These are phyloP conservation scores for Westerdykella sp. DNA, from an alignment of 2,329 filamentous ascomycete genomes.

Conservation along the genomic window DNA sequence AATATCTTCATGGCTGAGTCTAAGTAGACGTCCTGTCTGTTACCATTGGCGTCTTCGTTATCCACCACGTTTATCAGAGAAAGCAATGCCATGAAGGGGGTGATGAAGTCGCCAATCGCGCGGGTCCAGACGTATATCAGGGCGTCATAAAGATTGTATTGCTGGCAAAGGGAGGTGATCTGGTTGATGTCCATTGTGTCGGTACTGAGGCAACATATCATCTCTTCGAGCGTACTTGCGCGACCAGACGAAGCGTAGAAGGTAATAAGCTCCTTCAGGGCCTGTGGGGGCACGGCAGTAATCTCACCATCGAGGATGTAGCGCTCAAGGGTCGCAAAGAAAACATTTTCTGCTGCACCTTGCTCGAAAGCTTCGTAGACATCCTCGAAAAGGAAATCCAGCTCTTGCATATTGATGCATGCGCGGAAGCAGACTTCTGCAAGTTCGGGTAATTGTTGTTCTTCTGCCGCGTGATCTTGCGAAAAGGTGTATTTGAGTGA, in stretches of 20 bases:
- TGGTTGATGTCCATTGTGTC: constrained; percentile 90
- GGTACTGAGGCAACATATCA: constrained; percentile 89
- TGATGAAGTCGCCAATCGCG: constrained; percentile 81
- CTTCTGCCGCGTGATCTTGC: constrained; percentile 47
- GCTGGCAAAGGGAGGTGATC: constrained; percentile 82
- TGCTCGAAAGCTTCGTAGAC: constrained; percentile 89
- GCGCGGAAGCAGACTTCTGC: constrained; percentile 78
- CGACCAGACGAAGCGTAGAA: constrained; percentile 73
- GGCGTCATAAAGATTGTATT: constrained; percentile 88
- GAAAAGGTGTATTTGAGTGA: constrained; percentile 86
- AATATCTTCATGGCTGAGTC: constrained; percentile 85
- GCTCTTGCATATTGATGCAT: constrained; percentile 69
- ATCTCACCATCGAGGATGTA: constrained; percentile 77
- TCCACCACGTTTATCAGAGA: constrained; percentile 54
- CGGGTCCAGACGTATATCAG: constrained; percentile 96
- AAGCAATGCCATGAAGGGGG: constrained; percentile 78
- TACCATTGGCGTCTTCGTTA: constrained; percentile 48
- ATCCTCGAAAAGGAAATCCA: constrained; percentile 83
- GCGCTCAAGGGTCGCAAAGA: constrained; percentile 81
- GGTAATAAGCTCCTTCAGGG: constrained; percentile 78
- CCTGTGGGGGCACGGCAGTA: constrained; percentile 67
- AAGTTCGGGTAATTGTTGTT: constrained; percentile 65
- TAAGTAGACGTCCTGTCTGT: constrained; percentile 56
- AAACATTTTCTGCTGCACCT: constrained; percentile 63
- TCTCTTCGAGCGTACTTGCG: constrained; percentile 77